Evolutionary conservation across 345 rosid species (phyloP).

Genomic region (Eucalyptus microcorys): DNA sequence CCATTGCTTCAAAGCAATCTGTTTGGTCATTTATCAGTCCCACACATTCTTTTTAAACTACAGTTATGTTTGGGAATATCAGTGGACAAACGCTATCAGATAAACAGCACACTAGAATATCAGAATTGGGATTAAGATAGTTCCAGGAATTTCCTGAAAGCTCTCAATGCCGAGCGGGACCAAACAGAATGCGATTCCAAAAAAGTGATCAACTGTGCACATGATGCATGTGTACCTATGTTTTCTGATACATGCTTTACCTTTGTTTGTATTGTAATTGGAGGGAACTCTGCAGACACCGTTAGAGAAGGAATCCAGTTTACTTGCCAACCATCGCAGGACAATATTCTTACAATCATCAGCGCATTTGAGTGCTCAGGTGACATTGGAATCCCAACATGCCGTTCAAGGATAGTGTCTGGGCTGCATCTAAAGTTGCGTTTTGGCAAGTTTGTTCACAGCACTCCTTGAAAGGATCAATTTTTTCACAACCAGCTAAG

Average conservation of each 20-base stretch:
- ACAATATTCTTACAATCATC: conserved; percentile 33
- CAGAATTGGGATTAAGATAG: background rate
- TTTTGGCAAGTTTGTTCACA: conserved; percentile 40
- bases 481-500: conserved; percentile 34
- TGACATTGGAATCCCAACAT: background rate
- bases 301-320: conserved; percentile 23
- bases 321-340: conserved; percentile 36
- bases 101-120: background rate
- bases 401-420: conserved; percentile 2
- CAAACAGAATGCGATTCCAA: background rate
- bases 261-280: too few species aligned
- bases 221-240: background rate
- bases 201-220: background rate
- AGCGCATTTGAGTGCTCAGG: conserved; percentile 11
- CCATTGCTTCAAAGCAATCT: conserved; percentile 36
- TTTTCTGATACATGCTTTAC: too few species aligned
- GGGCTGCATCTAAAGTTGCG: conserved; percentile 32
- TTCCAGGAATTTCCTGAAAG: background rate
- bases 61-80: conserved; percentile 21
- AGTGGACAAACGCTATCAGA: conserved; percentile 32
- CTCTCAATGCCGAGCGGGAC: background rate
- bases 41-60: conserved; percentile 19
- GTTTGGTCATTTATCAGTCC: conserved; percentile 10
- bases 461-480: conserved; percentile 33
- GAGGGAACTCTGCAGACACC: conserved; percentile 36